Conservation (phyloP, 2,329 filamentous ascomycete species). For the Ceratocystis smalleyi region DNA sequence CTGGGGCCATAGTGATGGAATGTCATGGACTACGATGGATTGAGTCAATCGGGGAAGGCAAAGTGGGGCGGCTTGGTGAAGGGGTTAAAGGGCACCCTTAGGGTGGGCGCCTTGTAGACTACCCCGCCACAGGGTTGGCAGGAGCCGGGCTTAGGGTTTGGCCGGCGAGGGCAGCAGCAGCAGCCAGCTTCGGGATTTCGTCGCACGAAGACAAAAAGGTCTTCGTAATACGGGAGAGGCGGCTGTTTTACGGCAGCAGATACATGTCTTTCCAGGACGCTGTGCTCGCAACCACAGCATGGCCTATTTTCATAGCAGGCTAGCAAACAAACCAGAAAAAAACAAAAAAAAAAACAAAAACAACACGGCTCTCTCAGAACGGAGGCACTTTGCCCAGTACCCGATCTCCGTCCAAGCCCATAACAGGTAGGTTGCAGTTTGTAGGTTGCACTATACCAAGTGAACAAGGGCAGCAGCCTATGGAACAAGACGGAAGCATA, state of each 20-base stretch:
- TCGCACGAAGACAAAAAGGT: not conserved
- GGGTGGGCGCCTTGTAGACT: not conserved
- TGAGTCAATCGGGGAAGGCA: conserved; percentile 15
- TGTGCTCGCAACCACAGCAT: not conserved
- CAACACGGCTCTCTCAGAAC: not conserved
- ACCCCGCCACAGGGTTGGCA: not conserved
- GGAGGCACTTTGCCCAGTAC: not conserved
- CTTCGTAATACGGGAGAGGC: not conserved
- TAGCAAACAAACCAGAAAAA: not conserved
- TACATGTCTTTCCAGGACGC: not conserved
- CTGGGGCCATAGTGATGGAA: conserved; percentile 11
- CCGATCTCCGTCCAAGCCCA: not conserved
- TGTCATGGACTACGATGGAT: conserved; percentile 16
- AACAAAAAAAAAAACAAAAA: not conserved
- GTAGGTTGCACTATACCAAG: not conserved
- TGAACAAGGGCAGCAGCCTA: not conserved
- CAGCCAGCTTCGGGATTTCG: not conserved
- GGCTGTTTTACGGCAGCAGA: not conserved
- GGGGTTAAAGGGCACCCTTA: not conserved
- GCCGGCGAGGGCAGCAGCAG: not conserved
- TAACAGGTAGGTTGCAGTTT: not conserved
- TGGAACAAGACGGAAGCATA: not conserved
- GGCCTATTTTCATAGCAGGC: not conserved
- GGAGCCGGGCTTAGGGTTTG: not conserved
- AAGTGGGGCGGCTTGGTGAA: conserved; percentile 11